These are phyloP conservation scores for Vitellaria paradoxa DNA, from an alignment of 179 eudicot genomes.

Conservation along the genomic window DNA sequence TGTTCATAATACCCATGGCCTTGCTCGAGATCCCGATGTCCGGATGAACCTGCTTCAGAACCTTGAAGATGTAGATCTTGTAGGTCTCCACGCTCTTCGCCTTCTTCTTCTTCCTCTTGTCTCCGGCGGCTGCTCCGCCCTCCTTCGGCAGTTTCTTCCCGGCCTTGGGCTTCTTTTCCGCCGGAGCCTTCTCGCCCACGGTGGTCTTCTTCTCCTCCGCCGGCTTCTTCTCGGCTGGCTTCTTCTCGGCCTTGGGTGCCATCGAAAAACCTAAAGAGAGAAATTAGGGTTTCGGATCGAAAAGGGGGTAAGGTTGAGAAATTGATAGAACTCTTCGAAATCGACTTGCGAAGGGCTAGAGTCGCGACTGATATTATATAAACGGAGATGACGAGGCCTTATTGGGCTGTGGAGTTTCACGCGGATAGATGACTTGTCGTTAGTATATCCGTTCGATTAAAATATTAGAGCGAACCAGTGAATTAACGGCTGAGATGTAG, in stretches of 20 bases:
- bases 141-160: conserved; percentile 62
- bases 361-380: conserved; percentile 5
- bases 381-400: not conserved
- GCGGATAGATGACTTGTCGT: conserved; percentile 36
- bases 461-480: not conserved
- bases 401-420: conserved; percentile 17
- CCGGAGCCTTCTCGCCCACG: conserved; percentile 49
- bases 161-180: conserved; percentile 66
- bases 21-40: conserved; percentile 59
- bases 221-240: conserved; percentile 60
- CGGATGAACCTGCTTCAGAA: conserved; percentile 56
- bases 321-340: not conserved
- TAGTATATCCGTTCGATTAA: not conserved
- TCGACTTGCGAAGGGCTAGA: not conserved
- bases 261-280: conserved; percentile 17
- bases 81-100: conserved; percentile 64
- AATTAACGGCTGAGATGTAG: conserved; percentile 3
- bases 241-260: conserved; percentile 62
- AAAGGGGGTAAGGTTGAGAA: not conserved
- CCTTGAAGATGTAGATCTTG: conserved; percentile 76
- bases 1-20: conserved; percentile 68
- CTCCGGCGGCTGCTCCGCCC: conserved; percentile 39
- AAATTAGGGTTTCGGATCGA: not conserved
- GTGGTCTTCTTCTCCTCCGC: conserved; percentile 45
- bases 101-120: conserved; percentile 65